Conservation (phyloP, 441 rosid species). For the Sinapis alba region DNA sequence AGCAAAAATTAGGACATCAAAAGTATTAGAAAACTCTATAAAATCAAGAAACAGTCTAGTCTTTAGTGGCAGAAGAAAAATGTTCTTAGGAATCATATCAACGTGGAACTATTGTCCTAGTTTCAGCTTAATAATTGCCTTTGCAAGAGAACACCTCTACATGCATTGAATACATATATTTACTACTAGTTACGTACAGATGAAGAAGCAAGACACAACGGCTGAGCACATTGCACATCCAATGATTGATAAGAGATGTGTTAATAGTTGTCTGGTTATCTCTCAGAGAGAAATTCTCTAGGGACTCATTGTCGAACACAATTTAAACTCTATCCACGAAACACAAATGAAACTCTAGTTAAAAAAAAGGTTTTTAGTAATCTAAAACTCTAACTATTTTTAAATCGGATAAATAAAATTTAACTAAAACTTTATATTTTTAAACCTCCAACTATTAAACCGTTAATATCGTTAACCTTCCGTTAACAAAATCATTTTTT, state of each 20-base stretch:
- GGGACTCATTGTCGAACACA: not conserved
- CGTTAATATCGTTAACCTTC: too few relatives aligned
- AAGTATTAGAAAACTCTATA: not conserved
- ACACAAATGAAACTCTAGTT: not conserved
- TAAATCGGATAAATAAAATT: too few relatives aligned
- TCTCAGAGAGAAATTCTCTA: not conserved
- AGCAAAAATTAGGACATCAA: not conserved
- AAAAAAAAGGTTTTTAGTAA: too few relatives aligned
- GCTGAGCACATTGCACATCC: not conserved
- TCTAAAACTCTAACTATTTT: too few relatives aligned
- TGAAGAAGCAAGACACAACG: constrained; percentile 14
- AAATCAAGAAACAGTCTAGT: not conserved
- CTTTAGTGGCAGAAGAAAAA: constrained; percentile 11
- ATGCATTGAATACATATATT: not conserved
- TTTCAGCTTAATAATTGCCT: constrained; percentile 5
- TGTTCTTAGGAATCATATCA: not conserved
- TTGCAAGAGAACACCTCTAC: not conserved
- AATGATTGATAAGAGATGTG: not conserved
- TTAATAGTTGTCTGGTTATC: not conserved
- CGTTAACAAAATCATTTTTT: too few relatives aligned
- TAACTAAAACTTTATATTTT: too few relatives aligned
- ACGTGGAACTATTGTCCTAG: not conserved
- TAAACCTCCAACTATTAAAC: too few relatives aligned
- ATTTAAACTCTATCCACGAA: not conserved
- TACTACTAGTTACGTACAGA: not conserved